A percentile compares a stretch with the other conserved stretches of the same genome.
These are phyloP conservation scores for Ceratocystis lukuohia DNA, from an alignment of 2,329 filamentous ascomycete genomes.

Conservation along the genomic window DNA sequence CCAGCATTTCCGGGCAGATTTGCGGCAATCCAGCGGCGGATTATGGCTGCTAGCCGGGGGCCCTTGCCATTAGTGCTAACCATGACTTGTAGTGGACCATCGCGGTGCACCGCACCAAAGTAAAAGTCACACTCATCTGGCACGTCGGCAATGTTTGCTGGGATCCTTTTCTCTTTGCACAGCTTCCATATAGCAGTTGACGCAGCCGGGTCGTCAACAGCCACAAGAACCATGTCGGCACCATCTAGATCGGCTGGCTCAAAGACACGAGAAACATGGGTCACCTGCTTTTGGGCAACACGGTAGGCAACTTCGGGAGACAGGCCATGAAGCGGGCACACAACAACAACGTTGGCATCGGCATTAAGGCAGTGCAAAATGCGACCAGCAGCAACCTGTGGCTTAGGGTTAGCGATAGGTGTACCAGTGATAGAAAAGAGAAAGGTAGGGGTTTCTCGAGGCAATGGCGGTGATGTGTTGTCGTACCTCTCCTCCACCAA, in stretches of 20 bases:
- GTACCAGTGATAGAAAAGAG: background rate
- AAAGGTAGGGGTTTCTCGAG: slow-evolving; percentile 1
- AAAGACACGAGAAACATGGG: slow-evolving; percentile 72
- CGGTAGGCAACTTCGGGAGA: slow-evolving; percentile 82
- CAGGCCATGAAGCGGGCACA: slow-evolving; percentile 66
- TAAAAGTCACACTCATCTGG: slow-evolving; percentile 97
- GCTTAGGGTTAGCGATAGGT: slow-evolving; percentile 11
- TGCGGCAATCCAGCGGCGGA: slow-evolving; percentile 67
- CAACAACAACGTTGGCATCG: slow-evolving; percentile 76
- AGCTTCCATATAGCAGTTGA: slow-evolving; percentile 85
- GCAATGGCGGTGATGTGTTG: background rate
- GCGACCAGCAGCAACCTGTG: slow-evolving; percentile 82
- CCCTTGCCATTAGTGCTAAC: slow-evolving; percentile 97
- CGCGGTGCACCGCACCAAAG: slow-evolving; percentile 89
- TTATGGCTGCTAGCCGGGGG: slow-evolving; percentile 74
- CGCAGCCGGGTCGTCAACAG: slow-evolving; percentile 85
- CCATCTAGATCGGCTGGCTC: slow-evolving; percentile 73
- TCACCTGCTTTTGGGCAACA: slow-evolving; percentile 59
- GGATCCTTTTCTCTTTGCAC: slow-evolving; percentile 70
- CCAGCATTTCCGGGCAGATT: slow-evolving; percentile 67
- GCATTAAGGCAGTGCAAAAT: slow-evolving; percentile 92
- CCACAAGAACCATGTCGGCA: slow-evolving; percentile 77
- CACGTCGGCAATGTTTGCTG: slow-evolving; percentile 93
- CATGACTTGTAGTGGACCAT: slow-evolving; percentile 95
- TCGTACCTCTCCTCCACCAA: slow-evolving; percentile 82